Percentiles rank a stretch among this genome's conserved stretches.
These are phyloP conservation scores for Alternaria triticimaculans DNA, from an alignment of 2,329 filamentous ascomycete genomes.

Conservation along the genomic window DNA sequence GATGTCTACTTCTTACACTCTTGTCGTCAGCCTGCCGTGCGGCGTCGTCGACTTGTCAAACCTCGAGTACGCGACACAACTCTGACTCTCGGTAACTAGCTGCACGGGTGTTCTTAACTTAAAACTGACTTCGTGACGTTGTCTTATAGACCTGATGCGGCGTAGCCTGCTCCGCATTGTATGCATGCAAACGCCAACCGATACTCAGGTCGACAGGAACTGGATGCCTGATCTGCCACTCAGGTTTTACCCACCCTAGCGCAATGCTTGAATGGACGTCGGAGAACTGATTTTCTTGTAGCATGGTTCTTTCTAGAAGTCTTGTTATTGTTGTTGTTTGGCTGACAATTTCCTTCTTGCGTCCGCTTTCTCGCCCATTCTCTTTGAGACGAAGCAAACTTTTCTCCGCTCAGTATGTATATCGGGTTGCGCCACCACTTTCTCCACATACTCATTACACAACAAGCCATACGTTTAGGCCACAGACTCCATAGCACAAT, in stretches of 20 bases:
- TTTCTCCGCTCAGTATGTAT: not conserved
- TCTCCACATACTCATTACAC: too few relatives aligned
- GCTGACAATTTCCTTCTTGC: not conserved
- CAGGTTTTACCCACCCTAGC: not conserved
- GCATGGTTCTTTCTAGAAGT: not conserved
- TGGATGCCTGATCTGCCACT: not conserved
- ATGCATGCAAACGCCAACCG: not conserved
- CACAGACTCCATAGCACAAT: not conserved
- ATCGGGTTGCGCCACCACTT: not conserved
- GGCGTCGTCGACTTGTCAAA: not conserved
- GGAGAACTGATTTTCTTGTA: not conserved
- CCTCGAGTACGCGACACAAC: not conserved
- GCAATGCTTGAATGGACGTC: not conserved
- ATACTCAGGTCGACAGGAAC: not conserved
- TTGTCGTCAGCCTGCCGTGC: not conserved
- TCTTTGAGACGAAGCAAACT: not conserved
- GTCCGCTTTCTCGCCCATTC: not conserved
- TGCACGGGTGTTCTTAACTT: constrained; percentile 6
- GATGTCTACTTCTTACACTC: not conserved
- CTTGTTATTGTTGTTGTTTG: not conserved
- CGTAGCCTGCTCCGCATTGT: not conserved
- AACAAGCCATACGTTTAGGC: not conserved
- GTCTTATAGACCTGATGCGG: not conserved
- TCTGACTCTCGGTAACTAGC: constrained; percentile 6
- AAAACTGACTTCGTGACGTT: constrained; percentile 7